These are phyloP conservation scores for Tulasnella calospora DNA, from an alignment of 768 basidiomycete species.

Conservation along the genomic window DNA sequence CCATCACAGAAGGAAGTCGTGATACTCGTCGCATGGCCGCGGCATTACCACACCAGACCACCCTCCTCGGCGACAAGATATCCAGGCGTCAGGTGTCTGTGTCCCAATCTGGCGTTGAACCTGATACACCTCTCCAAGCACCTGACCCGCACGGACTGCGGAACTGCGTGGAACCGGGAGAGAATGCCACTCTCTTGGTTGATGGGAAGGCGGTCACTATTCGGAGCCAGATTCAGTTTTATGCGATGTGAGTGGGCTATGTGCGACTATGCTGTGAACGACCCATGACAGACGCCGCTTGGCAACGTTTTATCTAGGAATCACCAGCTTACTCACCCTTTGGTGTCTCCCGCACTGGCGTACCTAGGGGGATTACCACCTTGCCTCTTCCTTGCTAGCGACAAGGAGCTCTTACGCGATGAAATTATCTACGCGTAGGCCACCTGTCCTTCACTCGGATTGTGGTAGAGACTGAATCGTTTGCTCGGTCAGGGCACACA, in stretches of 20 bases:
- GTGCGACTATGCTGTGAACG: background rate
- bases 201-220: slow-evolving; percentile 38
- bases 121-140: background rate
- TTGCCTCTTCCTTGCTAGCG: slow-evolving; percentile 74
- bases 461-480: slow-evolving; percentile 13
- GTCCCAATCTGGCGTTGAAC: background rate
- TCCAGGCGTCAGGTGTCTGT: background rate
- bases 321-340: slow-evolving; percentile 53
- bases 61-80: slow-evolving; percentile 8
- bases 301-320: slow-evolving; percentile 20
- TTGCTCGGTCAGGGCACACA: slow-evolving; percentile 59
- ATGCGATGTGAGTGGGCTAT: slow-evolving; percentile 53
- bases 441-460: background rate
- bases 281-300: background rate
- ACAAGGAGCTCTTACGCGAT: slow-evolving; percentile 87
- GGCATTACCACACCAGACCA: background rate
- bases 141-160: background rate
- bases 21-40: background rate
- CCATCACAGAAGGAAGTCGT: slow-evolving; percentile 6
- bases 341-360: slow-evolving; percentile 72
- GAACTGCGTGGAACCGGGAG: slow-evolving; percentile 12
- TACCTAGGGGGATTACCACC: slow-evolving; percentile 92
- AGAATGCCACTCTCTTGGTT: slow-evolving; percentile 29
- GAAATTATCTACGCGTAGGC: slow-evolving; percentile 75
- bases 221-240: slow-evolving; percentile 74